Base-by-base conservation (phyloP, 257 asterid species). In the Solanum sejunctum region DNA sequence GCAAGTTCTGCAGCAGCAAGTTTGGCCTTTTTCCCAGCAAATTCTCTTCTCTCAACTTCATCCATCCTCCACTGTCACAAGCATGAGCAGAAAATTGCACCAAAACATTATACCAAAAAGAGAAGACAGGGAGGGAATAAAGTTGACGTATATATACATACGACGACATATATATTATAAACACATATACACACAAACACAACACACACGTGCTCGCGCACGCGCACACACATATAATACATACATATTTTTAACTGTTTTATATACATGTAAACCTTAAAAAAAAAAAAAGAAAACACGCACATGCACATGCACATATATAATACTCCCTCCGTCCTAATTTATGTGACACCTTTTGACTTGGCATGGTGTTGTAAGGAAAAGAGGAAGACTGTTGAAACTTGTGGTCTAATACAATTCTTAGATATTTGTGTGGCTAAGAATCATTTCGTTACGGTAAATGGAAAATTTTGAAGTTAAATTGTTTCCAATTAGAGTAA, bases 1-100 rank as follows among this genome's bases (percentile, higher is more conserved):
- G 97, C 98, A 84, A 96, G 98, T 90, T 96, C 99, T 13, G 99
- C 99, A n/a, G 99, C 97, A 84, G 98, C 99, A 88, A 96, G 98
- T 90, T 93, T 94, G 85, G 98, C 99, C 93, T 90, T 96, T 89
- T 96, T 96, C 90, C 97, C 93, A 7, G 99, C 98, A 85, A 89
- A 91, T 86, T 96, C 98, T 95, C 99, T 93, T 89, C 88, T 92
- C 87, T 90, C 94, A 89, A 95, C 93, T 84, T 95, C 98, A 91
- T 96, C 97, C 89, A 71, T 83, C 85, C 90, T 88, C 98, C 98
- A 96, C 98, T 96, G 89, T 83, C 89, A 86, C 82, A 85, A 86
- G 36, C 80, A 89, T 75, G 84, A 75, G 70, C 13, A 84, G 83
- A 86, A 64, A 16, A 81, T 55, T 56, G 78, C 66, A 84, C 51